Evolutionary conservation across 1,284 basidiomycete genomes (phyloP).

Genomic region (Leccinum pachyderme): DNA sequence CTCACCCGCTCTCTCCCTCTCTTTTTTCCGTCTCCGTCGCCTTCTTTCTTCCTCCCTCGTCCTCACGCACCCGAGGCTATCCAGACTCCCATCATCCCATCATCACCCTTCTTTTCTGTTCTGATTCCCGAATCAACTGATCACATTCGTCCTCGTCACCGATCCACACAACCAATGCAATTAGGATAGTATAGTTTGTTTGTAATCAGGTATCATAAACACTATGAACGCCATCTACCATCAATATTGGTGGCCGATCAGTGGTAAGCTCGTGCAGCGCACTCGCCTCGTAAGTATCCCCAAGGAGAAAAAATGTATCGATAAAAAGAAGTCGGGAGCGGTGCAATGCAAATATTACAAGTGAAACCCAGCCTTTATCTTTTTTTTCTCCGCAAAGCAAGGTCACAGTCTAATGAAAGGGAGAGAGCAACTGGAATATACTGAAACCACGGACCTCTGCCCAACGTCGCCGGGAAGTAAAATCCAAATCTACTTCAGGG

Average conservation of each 20-base stretch:
- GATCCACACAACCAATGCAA: constrained; percentile 12
- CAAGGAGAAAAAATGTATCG: constrained; percentile 18
- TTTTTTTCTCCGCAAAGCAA: constrained; percentile 23
- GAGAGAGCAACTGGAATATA: constrained; percentile 5
- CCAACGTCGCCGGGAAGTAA: constrained; percentile 2
- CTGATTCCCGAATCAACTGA: constrained; percentile 14
- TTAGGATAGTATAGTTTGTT: constrained; percentile 34
- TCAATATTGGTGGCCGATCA: constrained; percentile 23
- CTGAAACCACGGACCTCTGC: constrained; percentile 19
- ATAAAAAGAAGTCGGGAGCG: constrained; percentile 19
- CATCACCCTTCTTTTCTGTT: constrained; percentile 26
- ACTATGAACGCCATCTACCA: constrained; percentile 21
- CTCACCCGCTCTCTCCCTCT: constrained; percentile 6
- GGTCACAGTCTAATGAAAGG: constrained; percentile 23
- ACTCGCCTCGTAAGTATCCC: constrained; percentile 24
- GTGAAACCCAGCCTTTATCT: constrained; percentile 22
- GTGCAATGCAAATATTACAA: constrained; percentile 37
- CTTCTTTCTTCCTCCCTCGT: background rate
- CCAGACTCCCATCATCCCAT: constrained; percentile 8
- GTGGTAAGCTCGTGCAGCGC: constrained; percentile 17
- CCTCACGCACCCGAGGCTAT: constrained; percentile 17
- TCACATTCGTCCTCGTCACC: constrained; percentile 4
- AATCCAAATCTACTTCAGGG: constrained; percentile 6
- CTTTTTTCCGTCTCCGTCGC: constrained; percentile 28
- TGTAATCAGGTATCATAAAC: constrained; percentile 31